Conservation (phyloP, 2,329 filamentous ascomycete species). For the Colletotrichum chrysophilum region DNA sequence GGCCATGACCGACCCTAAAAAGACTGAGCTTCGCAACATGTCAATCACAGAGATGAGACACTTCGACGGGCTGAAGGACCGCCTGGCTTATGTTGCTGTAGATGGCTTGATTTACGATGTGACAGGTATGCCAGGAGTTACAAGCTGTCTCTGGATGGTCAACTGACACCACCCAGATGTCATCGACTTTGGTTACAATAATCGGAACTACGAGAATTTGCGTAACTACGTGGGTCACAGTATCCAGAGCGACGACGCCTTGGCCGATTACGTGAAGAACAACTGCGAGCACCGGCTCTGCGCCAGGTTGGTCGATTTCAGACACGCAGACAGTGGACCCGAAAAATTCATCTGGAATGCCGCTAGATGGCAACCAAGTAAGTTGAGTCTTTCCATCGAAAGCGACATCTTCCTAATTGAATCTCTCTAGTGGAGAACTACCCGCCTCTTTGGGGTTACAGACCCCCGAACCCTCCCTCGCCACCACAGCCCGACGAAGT, state of each 20-base stretch:
- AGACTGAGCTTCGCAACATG: neutral
- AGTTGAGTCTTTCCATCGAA: neutral
- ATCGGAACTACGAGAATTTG: neutral
- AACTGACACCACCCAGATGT: neutral
- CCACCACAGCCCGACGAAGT: neutral
- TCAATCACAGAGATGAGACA: neutral
- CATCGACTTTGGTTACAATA: neutral
- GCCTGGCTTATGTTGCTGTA: conserved; percentile 1
- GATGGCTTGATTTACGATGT: conserved; percentile 17
- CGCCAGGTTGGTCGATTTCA: neutral
- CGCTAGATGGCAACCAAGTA: neutral
- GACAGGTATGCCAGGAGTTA: conserved; percentile 3
- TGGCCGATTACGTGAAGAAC: neutral
- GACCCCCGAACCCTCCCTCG: neutral
- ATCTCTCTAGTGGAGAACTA: neutral
- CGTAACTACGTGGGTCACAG: neutral
- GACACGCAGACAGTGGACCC: neutral
- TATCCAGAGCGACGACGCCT: neutral
- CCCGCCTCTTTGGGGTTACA: neutral
- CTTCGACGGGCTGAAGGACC: neutral
- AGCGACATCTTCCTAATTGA: neutral
- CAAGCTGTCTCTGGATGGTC: neutral
- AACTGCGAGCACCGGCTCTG: neutral
- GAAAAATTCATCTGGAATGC: neutral
- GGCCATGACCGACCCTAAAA: neutral